Percentiles rank a stretch among this genome's conserved stretches.
These are phyloP conservation scores for Tricholoma matsutake DNA, from an alignment of 768 basidiomycete species.

Conservation along the genomic window DNA sequence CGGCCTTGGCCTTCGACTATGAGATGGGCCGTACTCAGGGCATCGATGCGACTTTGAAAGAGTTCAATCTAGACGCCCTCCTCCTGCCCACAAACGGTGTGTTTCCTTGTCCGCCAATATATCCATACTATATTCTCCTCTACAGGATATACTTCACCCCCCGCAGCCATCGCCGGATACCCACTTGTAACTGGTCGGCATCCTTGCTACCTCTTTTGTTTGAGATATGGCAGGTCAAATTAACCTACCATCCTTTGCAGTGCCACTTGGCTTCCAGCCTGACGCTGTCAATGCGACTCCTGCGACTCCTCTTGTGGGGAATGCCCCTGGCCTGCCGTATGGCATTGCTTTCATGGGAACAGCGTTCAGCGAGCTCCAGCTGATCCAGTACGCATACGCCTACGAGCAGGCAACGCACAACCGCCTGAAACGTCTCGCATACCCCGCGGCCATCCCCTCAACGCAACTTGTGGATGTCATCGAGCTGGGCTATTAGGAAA, in stretches of 20 bases:
- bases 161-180: slow-evolving; percentile 57
- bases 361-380: slow-evolving; percentile 54
- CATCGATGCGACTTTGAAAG: slow-evolving; percentile 49
- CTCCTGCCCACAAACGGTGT: slow-evolving; percentile 44
- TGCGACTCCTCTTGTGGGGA: slow-evolving; percentile 45
- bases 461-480: slow-evolving; percentile 41
- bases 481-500: too few species aligned
- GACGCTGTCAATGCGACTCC: slow-evolving; percentile 36
- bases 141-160: slow-evolving; percentile 12
- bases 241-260: slow-evolving; percentile 20
- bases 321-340: slow-evolving; percentile 57
- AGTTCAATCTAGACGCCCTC: slow-evolving; percentile 48
- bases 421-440: slow-evolving; percentile 46
- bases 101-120: slow-evolving; percentile 32
- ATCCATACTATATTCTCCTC: background rate
- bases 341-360: slow-evolving; percentile 63
- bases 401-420: slow-evolving; percentile 64
- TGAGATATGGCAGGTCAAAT: background rate
- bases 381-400: slow-evolving; percentile 59
- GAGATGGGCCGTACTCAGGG: slow-evolving; percentile 49
- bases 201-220: slow-evolving; percentile 4
- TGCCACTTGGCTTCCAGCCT: slow-evolving; percentile 61
- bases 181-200: slow-evolving; percentile 58
- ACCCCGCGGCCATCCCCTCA: slow-evolving; percentile 50
- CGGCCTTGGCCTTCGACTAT: slow-evolving; percentile 41